phyloP scores from a whole-genome alignment of 2,329 filamentous ascomycete genomes.

The Ilyonectria sp. region DNA sequence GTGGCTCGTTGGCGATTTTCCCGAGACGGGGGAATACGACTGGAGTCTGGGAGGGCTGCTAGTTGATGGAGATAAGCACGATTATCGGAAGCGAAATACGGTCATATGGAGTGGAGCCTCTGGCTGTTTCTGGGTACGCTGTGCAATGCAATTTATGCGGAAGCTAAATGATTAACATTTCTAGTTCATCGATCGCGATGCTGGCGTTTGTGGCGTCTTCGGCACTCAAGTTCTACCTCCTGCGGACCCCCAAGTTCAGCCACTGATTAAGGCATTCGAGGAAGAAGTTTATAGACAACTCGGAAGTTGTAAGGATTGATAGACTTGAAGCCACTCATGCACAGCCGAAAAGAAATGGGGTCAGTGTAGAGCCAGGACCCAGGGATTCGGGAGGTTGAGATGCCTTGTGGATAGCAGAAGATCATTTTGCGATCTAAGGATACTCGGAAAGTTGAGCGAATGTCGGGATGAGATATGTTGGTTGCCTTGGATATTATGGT shows the following conservation, averaged over 20 bases:
- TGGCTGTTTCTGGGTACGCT: not conserved
- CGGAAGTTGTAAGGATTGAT: no score
- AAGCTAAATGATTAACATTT: not conserved
- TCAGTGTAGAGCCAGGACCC: not conserved
- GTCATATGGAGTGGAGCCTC: not conserved
- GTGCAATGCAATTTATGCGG: not conserved
- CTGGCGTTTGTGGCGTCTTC: not conserved
- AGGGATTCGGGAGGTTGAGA: not conserved
- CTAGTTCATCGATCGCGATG: conserved; percentile 1
- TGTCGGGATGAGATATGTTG: not conserved
- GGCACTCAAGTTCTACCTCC: not conserved
- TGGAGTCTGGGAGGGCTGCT: not conserved
- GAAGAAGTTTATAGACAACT: not conserved
- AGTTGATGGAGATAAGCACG: not conserved
- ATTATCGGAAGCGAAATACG: not conserved
- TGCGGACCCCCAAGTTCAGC: not conserved
- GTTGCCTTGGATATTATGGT: not conserved
- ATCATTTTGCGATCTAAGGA: not conserved
- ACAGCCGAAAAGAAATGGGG: not conserved
- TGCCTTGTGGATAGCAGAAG: not conserved
- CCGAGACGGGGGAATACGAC: not conserved
- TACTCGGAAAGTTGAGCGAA: not conserved
- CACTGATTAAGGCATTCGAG: not conserved
- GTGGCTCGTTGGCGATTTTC: not conserved
- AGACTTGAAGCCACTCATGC: not conserved